Evolutionary conservation across 768 basidiomycete species (phyloP), one percentile per base, ranked within the genome.

Genomic region (Holtermannia corniformis): DNA sequence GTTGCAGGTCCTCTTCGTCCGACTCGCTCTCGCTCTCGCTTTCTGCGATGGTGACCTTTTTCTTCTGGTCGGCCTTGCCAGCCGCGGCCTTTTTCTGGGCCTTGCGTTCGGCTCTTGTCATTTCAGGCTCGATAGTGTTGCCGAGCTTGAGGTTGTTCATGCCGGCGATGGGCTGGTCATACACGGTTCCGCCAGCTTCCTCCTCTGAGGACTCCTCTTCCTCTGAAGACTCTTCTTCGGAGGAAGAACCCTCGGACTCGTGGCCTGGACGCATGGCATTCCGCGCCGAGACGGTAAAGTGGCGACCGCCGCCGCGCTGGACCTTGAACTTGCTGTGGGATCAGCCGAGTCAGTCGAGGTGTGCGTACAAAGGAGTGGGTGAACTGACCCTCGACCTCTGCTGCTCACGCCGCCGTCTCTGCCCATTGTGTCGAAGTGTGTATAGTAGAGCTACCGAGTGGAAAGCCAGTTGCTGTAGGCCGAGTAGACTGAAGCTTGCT

Each of bases 271-370:
- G 52, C 22, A 37, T 37, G 16, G 32, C 32, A 37, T 37, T 37
- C 32, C 32, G 32, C 10, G 32, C 32, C 10, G 7, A 7, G 32
- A 37, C 32, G 7, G 72, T 72, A 73, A 91, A 92, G 68, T 76
- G 82, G 56, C 89, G 80, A 48, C 89, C 89, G 32, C 89, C 89
- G 60, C 89, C 89, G 48, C 89, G 86, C 67, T 83, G 86, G 60
- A 81, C 77, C 78, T 90, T 90, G 76, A 80, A 87, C 73, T 84
- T 87, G 56, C 87, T 86, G 82, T 58, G 22, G 50, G 24, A 37
- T 37, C 16, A 37, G 32, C 32, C 32, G 16, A 16, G 32, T 16
- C 32, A n/a, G n/a, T n/a, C n/a, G n/a, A n/a, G n/a, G n/a, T n/a
- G n/a, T n/a, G n/a, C n/a, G n/a, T n/a, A n/a, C n/a, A n/a, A n/a